phyloP scores from a whole-genome alignment of 2,329 filamentous ascomycete species.

The Rutstroemia sp. region DNA sequence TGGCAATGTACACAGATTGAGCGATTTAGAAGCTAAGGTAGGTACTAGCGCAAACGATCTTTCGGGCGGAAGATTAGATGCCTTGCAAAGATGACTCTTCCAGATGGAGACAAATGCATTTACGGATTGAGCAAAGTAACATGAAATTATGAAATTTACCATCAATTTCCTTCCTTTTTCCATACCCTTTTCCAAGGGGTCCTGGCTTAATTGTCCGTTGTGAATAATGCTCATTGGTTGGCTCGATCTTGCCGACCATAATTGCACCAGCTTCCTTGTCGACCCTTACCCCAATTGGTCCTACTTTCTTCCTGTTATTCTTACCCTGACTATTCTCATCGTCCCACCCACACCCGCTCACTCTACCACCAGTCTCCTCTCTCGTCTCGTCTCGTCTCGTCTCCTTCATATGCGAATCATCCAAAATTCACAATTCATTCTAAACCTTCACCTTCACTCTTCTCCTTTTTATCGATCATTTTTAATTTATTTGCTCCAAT shows the following conservation, averaged over 20 bases:
- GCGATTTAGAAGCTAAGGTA: not conserved
- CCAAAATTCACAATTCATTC: not conserved
- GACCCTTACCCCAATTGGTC: not conserved
- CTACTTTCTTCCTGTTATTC: not conserved
- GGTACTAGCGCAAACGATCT: not conserved
- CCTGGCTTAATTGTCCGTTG: too few species aligned
- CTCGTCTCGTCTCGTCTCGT: not conserved
- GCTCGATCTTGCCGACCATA: too few species aligned
- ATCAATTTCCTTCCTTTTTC: too few species aligned
- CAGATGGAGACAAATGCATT: too few species aligned
- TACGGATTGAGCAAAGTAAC: too few species aligned
- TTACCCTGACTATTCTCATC: not conserved
- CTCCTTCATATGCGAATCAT: not conserved
- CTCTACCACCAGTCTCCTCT: not conserved
- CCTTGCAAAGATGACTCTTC: too few species aligned
- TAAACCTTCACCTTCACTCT: not conserved
- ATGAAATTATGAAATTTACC: too few species aligned
- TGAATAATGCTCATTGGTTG: too few species aligned
- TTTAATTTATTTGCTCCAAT: constrained; percentile 3
- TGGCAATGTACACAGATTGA: too few species aligned
- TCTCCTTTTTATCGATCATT: not conserved
- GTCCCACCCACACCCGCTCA: too few species aligned
- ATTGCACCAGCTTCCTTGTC: not conserved
- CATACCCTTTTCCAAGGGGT: too few species aligned
- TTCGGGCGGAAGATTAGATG: too few species aligned